Base-by-base conservation (phyloP, 768 basidiomycete species). In the Russula sp. region DNA sequence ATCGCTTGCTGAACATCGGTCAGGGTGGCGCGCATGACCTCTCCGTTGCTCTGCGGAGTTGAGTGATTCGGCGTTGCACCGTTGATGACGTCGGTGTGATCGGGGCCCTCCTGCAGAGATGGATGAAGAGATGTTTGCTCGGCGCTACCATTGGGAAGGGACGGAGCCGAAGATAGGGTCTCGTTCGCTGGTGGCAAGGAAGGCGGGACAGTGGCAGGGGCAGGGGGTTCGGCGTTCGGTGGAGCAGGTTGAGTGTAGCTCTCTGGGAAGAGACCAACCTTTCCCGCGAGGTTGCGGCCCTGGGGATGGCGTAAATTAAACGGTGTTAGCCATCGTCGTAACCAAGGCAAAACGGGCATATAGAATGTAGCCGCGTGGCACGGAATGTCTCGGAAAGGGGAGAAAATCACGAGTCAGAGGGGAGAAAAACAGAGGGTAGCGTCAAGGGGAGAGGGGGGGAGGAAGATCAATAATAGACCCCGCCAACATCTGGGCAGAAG, bases 1-100 rank as follows among this genome's bases (percentile, higher is more conserved):
- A 95, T 93, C 20, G 92, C 93, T 65, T 90, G 77, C 72, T 96
- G 90, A 7, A 96, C 90, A 60, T 95, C 92, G 3, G 88, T 92
- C 79, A 95, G 80, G 2, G 93, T 96, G 1, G 87, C 90, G 42
- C 83, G 83, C 89, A 96, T 93, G 59, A 88, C 82, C 63, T 83
- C 83, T 14, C 75, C 80, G 48, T 80, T 67, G 5, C 34, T 38
- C n/a, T 51, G 36, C 16, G 49, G 3, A 25, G 41, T 13, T 14
- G 32, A n/a, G 20, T 50, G 57, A 18, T 36, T 38, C 14, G 56
- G 39, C 13, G 51, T 13, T 34, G 58, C 41, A 20, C 48, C 56
- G 18, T 51, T 56, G 25, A 29, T 52, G 3, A 53, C 35, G 51
- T 59, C 25, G 8, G 55, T 20, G 3, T 77, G 75, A 34, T 73